These are phyloP conservation scores for Coriolopsis trogii DNA, from an alignment of 1,284 basidiomycete species.

Conservation along the genomic window DNA sequence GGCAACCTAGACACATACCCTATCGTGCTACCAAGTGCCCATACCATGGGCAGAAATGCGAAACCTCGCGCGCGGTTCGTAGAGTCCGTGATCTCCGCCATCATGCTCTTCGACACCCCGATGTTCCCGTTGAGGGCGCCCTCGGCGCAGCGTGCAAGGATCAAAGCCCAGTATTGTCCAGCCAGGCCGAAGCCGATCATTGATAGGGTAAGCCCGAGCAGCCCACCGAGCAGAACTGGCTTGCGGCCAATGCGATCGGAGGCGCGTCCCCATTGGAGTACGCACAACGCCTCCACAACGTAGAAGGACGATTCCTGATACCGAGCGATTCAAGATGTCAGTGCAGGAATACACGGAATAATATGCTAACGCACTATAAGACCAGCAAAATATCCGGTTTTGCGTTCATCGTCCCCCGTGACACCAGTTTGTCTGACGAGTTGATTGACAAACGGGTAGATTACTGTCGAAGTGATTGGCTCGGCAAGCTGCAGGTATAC, in stretches of 20 bases:
- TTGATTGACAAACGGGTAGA: constrained; percentile 57
- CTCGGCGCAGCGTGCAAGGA: constrained; percentile 51
- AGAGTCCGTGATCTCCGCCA: constrained; percentile 69
- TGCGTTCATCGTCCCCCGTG: constrained; percentile 56
- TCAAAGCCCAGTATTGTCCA: constrained; percentile 56
- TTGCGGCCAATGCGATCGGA: constrained; percentile 72
- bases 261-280: constrained; percentile 68
- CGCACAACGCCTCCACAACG: constrained; percentile 62
- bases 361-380: constrained; percentile 44
- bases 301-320: constrained; percentile 71
- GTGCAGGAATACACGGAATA: background rate
- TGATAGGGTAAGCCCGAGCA: constrained; percentile 65
- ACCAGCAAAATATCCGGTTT: constrained; percentile 55
- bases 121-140: constrained; percentile 59
- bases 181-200: constrained; percentile 73
- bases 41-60: constrained; percentile 64
- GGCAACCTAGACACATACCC: constrained; percentile 35
- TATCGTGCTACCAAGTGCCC: constrained; percentile 43
- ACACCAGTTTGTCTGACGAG: constrained; percentile 62
- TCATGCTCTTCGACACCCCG: constrained; percentile 70
- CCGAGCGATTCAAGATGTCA: background rate
- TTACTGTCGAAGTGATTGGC: constrained; percentile 61
- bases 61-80: constrained; percentile 68
- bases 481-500: constrained; percentile 61
- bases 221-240: constrained; percentile 66